Percentiles rank a stretch among this genome's conserved stretches.
Evolutionary conservation across 257 asterid genomes (phyloP).

Genomic region (Anisodus acutangulus): DNA sequence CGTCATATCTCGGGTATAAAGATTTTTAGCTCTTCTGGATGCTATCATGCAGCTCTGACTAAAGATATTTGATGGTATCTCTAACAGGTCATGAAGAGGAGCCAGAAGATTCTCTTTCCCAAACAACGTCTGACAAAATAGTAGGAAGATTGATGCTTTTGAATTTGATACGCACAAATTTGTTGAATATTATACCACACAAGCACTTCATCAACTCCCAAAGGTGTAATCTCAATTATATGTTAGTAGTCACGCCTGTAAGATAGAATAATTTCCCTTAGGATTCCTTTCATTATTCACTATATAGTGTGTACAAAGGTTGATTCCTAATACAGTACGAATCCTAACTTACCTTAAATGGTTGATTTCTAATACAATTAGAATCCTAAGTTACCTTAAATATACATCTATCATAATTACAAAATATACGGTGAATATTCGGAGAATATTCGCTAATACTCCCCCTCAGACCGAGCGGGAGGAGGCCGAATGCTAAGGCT

Average conservation of each 20-base stretch:
- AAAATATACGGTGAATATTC: no score
- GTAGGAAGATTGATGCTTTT: neutral
- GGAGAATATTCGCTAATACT: no score
- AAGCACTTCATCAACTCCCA: neutral
- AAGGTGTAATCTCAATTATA: neutral
- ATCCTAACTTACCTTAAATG: no score
- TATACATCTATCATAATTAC: no score
- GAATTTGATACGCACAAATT: neutral
- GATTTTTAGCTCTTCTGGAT: neutral
- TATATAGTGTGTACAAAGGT: no score
- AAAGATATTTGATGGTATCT: neutral
- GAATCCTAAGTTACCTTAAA: no score
- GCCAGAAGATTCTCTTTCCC: neutral
- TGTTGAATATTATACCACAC: neutral
- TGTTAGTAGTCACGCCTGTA: neutral
- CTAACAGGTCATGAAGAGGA: neutral
- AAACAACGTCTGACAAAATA: neutral
- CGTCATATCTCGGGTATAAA: neutral
- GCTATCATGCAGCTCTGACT: neutral
- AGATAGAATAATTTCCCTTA: no score
- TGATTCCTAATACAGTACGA: no score
- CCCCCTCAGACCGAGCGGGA: no score
- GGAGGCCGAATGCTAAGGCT: no score
- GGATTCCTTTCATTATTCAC: no score
- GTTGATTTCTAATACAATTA: no score